These are phyloP conservation scores for Lachancea dasiensis DNA, from an alignment of 805 yeast genomes.

Conservation along the genomic window DNA sequence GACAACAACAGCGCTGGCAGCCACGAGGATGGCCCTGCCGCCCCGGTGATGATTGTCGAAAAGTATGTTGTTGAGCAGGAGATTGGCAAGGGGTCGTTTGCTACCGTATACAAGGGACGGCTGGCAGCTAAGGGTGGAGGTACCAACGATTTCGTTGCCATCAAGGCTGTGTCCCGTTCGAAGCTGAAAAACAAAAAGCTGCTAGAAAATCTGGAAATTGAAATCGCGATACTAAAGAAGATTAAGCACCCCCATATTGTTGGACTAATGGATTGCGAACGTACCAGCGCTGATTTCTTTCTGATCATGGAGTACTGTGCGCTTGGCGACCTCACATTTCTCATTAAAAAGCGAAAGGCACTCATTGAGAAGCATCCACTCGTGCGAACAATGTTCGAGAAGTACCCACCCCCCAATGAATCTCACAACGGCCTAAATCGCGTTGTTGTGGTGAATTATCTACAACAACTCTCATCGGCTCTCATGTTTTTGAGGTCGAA, in stretches of 20 bases:
- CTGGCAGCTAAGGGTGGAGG: slow-evolving; percentile 33
- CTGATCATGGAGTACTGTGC: slow-evolving; percentile 96
- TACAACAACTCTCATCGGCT: slow-evolving; percentile 82
- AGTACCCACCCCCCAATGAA: slow-evolving; percentile 75
- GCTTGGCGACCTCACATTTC: slow-evolving; percentile 85
- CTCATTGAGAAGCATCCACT: slow-evolving; percentile 71
- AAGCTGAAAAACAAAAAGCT: slow-evolving; percentile 80
- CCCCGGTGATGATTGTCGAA: slow-evolving; percentile 18
- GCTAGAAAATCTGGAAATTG: slow-evolving; percentile 86
- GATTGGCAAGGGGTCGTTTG: slow-evolving; percentile 94
- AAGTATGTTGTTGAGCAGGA: slow-evolving; percentile 39
- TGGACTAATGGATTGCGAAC: slow-evolving; percentile 72
- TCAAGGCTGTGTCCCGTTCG: slow-evolving; percentile 79
- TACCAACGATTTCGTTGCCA: slow-evolving; percentile 61
- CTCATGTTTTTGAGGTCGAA: slow-evolving; percentile 73
- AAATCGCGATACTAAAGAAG: slow-evolving; percentile 80
- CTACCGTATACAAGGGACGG: slow-evolving; percentile 85
- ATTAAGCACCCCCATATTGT: slow-evolving; percentile 93
- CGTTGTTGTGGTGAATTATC: slow-evolving; percentile 71
- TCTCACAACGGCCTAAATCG: slow-evolving; percentile 75
- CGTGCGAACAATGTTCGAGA: slow-evolving; percentile 63
- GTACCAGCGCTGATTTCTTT: slow-evolving; percentile 74
- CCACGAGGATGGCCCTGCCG: slow-evolving; percentile 7
- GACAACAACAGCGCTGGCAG: slow-evolving; percentile 12
- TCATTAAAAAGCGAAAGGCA: slow-evolving; percentile 72